Conservation (phyloP, 2,329 filamentous ascomycete species). For the Fusarium graminum region DNA sequence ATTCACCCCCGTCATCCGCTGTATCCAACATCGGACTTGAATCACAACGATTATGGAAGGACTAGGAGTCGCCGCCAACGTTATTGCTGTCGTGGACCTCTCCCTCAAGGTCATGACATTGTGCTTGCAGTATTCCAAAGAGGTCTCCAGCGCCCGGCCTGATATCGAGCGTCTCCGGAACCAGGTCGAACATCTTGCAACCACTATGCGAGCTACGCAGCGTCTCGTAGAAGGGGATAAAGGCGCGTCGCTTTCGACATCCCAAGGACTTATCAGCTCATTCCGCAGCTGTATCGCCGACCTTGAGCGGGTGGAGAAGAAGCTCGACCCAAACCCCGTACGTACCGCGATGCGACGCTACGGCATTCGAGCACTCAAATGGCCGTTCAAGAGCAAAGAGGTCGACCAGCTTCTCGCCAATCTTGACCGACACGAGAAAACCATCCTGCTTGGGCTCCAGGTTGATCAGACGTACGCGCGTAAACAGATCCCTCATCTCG, state of each 20-base stretch:
- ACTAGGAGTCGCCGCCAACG: constrained; percentile 4
- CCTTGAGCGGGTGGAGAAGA: neutral
- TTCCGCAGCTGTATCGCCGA: neutral
- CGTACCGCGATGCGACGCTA: constrained; percentile 16
- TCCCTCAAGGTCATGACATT: neutral
- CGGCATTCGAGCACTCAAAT: constrained; percentile 21
- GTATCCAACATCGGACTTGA: neutral
- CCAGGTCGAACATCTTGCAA: neutral
- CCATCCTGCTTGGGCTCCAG: constrained; percentile 1
- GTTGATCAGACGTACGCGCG: constrained; percentile 17
- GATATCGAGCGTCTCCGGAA: constrained; percentile 17
- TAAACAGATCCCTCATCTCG: neutral
- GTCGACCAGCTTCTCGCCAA: neutral
- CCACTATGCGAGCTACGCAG: neutral
- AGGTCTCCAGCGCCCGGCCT: constrained; percentile 2
- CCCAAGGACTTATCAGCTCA: neutral
- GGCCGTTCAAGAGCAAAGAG: constrained; percentile 28
- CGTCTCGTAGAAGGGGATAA: neutral
- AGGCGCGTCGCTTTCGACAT: neutral
- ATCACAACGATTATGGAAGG: constrained; percentile 1
- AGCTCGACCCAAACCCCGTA: constrained; percentile 1
- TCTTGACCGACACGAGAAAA: neutral
- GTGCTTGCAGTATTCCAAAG: constrained; percentile 9
- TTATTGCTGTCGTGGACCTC: constrained; percentile 6
- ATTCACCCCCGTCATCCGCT: neutral